These are phyloP conservation scores for Mallotus repandus DNA, from an alignment of 441 rosid species.

Conservation along the genomic window DNA sequence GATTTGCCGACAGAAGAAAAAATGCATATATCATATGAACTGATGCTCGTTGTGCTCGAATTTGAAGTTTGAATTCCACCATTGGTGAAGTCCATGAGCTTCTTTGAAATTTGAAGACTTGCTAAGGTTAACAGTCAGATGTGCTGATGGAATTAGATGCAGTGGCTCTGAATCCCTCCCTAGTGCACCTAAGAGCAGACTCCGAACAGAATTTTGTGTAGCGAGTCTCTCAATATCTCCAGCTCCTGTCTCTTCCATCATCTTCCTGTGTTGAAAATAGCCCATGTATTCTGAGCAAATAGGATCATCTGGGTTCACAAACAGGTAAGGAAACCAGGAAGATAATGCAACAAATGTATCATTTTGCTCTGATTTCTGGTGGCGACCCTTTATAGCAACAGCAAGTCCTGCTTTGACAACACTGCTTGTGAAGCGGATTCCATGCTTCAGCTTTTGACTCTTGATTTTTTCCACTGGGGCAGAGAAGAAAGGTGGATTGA, in stretches of 20 bases:
- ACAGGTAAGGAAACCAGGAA: not conserved
- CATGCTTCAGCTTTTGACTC: not conserved
- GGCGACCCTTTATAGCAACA: not conserved
- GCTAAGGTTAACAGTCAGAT: not conserved
- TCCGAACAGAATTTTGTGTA: not conserved
- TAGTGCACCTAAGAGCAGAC: not conserved
- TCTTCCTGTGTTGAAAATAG: not conserved
- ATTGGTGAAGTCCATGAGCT: slow-evolving; percentile 8
- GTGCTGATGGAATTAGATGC: slow-evolving; percentile 7
- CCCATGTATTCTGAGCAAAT: not conserved
- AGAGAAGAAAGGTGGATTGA: not conserved
- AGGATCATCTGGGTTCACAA: slow-evolving; percentile 3
- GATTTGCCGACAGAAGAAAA: not conserved
- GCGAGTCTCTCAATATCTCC: not conserved
- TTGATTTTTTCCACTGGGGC: not conserved
- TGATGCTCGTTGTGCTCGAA: not conserved
- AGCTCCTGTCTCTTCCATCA: not conserved
- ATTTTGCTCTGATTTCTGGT: not conserved
- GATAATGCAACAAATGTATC: slow-evolving; percentile 4
- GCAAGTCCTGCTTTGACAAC: not conserved
- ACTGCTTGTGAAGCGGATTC: not conserved
- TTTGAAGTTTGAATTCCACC: not conserved
- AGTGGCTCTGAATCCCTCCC: slow-evolving; percentile 2
- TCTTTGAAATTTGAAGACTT: not conserved
- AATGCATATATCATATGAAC: not conserved